Conservation (phyloP, 371 early-diverging fungal species). For the Lichtheimia hyalospora region DNA sequence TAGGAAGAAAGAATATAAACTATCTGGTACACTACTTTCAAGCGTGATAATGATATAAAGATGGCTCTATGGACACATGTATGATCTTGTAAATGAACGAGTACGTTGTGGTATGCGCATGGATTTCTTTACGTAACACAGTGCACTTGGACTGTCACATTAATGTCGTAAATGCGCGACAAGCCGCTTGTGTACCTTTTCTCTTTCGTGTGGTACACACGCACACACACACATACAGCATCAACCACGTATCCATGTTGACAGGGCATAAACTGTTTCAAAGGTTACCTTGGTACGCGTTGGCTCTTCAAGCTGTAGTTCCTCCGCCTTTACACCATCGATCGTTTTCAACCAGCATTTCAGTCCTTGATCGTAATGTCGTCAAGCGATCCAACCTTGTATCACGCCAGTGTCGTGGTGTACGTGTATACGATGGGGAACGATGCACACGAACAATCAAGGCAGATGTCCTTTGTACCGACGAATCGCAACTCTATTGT, state of each 20-base stretch:
- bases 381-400: conserved; percentile 1
- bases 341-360: background rate
- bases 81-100: too few species aligned
- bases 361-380: background rate
- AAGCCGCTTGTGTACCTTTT: background rate
- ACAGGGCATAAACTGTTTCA: conserved; percentile 1
- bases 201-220: background rate
- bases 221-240: background rate
- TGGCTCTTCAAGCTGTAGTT: background rate
- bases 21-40: too few species aligned
- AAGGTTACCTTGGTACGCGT: conserved; percentile 1
- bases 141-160: too few species aligned
- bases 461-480: conserved; percentile 5
- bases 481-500: conserved; percentile 10
- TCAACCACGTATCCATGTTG: background rate
- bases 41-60: too few species aligned
- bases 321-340: background rate
- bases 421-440: conserved; percentile 12
- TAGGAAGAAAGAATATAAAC: too few species aligned
- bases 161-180: too few species aligned
- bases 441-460: conserved; percentile 15
- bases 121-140: too few species aligned
- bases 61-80: too few species aligned
- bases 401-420: conserved; percentile 14
- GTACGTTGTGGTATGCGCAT: too few species aligned